Evolutionary conservation across 2,329 filamentous ascomycete species (phyloP).

Genomic region (Nemania bipapillata): DNA sequence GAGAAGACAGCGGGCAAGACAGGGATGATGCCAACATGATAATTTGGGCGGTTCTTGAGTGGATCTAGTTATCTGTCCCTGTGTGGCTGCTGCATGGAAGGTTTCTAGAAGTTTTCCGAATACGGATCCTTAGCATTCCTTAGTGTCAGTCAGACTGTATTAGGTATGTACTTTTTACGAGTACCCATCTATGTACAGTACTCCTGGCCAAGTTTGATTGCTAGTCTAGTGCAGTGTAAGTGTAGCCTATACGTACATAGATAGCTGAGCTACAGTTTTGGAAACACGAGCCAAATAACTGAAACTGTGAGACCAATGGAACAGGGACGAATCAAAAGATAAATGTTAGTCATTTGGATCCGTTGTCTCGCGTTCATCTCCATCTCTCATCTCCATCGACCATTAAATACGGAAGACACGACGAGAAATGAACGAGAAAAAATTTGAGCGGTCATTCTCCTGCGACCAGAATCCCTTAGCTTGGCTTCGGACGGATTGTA

Average conservation of each 20-base stretch:
- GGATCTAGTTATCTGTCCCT: too few relatives aligned
- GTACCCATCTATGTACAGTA: too few relatives aligned
- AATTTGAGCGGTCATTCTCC: constrained; percentile 4
- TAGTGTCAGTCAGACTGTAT: constrained; percentile 27
- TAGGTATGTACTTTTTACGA: too few relatives aligned
- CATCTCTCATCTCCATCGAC: background rate
- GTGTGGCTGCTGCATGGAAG: constrained; percentile 49
- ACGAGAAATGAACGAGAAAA: background rate
- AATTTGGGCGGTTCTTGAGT: background rate
- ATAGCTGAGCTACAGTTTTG: background rate
- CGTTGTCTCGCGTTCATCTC: background rate
- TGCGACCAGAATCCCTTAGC: constrained; percentile 23
- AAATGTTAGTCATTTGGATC: background rate
- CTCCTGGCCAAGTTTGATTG: constrained; percentile 31
- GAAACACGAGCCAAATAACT: background rate
- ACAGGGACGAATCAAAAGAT: background rate
- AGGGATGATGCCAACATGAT: constrained; percentile 5
- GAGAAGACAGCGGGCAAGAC: background rate
- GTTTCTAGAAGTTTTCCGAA: constrained; percentile 46
- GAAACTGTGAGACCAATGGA: background rate
- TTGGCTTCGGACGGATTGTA: constrained; percentile 1
- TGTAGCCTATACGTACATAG: background rate
- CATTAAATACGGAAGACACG: background rate
- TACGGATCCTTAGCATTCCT: constrained; percentile 37
- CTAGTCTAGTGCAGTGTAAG: constrained; percentile 18